Conservation (phyloP, 2,329 filamentous ascomycete species). For the Capronia epimyces region DNA sequence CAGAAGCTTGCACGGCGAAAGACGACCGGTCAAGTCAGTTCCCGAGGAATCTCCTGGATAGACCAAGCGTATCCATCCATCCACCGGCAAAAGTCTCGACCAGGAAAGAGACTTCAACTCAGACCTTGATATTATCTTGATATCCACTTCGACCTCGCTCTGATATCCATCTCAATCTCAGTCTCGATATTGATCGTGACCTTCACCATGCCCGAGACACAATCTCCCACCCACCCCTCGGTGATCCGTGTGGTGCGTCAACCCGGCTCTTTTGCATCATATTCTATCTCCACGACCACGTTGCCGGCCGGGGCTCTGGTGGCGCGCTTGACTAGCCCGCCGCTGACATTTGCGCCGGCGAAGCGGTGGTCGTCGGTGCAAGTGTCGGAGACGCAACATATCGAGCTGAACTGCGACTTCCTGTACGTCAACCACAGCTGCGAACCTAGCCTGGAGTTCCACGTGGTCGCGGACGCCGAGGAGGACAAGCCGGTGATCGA, state of each 20-base stretch:
- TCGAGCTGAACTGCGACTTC: conserved; percentile 54
- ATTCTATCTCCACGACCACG: conserved; percentile 8
- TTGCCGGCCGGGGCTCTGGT: conserved; percentile 16
- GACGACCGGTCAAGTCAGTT: too few species aligned
- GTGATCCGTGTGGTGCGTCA: conserved; percentile 18
- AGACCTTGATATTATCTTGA: too few species aligned
- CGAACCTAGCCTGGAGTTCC: conserved; percentile 49
- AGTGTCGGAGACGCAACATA: conserved; percentile 45
- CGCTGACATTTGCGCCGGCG: conserved; percentile 14
- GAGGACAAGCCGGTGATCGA: conserved; percentile 37
- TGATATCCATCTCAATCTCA: background rate
- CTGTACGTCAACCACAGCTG: conserved; percentile 56
- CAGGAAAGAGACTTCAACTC: too few species aligned
- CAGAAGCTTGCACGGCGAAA: too few species aligned
- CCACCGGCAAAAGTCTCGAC: too few species aligned
- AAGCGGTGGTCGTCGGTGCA: conserved; percentile 40
- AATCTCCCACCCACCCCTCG: conserved; percentile 11
- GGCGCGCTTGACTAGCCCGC: conserved; percentile 15
- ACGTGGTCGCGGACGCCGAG: conserved; percentile 38
- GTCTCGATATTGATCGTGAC: too few species aligned
- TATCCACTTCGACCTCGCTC: too few species aligned
- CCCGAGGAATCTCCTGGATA: too few species aligned
- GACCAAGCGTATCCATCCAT: too few species aligned
- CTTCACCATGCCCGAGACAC: too few species aligned
- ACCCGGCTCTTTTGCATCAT: conserved; percentile 15